Evolutionary conservation across 2,329 filamentous ascomycete genomes (phyloP).

Genomic region (Coniochaeta ligniaria): DNA sequence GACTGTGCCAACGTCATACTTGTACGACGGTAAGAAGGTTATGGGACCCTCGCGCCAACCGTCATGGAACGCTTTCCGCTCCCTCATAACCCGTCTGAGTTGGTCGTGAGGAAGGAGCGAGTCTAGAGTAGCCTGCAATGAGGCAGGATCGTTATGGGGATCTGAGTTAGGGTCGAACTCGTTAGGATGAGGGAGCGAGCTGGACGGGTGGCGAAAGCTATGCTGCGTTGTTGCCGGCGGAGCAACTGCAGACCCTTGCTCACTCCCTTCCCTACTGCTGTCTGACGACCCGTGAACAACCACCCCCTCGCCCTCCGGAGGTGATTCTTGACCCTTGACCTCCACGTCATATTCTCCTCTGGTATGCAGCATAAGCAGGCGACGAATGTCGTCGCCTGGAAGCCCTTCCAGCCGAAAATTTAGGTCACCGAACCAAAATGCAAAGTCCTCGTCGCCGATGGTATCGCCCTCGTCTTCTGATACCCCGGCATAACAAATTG

Average conservation of each 20-base stretch:
- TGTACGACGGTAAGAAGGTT: constrained; percentile 88
- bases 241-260: constrained; percentile 22
- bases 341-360: constrained; percentile 65
- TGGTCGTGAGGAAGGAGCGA: constrained; percentile 90
- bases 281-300: constrained; percentile 34
- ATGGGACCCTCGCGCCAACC: constrained; percentile 89
- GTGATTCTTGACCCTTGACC: constrained; percentile 27
- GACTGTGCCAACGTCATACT: constrained; percentile 93
- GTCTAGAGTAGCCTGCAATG: constrained; percentile 79
- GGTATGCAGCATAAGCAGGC: constrained; percentile 75
- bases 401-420: constrained; percentile 89
- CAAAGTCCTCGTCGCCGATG: constrained; percentile 86
- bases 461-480: constrained; percentile 57
- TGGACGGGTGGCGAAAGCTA: constrained; percentile 30
- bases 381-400: constrained; percentile 82
- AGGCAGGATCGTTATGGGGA: constrained; percentile 70
- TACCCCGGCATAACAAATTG: constrained; percentile 59
- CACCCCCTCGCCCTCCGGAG: constrained; percentile 39
- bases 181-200: constrained; percentile 52
- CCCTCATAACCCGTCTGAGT: constrained; percentile 63
- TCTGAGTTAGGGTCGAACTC: constrained; percentile 58
- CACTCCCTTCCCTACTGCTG: constrained; percentile 39
- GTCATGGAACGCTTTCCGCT: constrained; percentile 77
- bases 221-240: constrained; percentile 13
- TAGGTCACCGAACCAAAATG: constrained; percentile 93